Evolutionary conservation across 2,329 filamentous ascomycete species (phyloP).

Genomic region (Aspergillus luchuensis): DNA sequence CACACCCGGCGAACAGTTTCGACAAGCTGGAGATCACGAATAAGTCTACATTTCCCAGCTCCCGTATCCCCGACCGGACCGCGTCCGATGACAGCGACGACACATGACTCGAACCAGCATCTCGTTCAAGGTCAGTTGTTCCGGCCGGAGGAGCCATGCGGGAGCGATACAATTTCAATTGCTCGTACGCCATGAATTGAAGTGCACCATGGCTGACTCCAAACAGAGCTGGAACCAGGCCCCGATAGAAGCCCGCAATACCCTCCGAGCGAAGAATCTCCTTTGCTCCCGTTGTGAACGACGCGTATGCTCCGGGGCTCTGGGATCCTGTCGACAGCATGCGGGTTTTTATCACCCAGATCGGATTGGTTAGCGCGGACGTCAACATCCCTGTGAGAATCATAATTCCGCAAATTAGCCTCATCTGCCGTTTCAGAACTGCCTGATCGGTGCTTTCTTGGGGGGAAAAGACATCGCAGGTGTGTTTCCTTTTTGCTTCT

Average conservation of each 20-base stretch:
- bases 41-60: conserved; percentile 72
- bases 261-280: conserved; percentile 74
- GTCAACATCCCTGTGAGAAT: conserved; percentile 64
- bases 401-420: neutral
- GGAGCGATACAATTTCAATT: conserved; percentile 64
- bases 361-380: conserved; percentile 83
- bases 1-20: conserved; percentile 85
- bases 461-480: neutral
- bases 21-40: conserved; percentile 76
- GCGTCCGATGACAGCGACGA: conserved; percentile 27
- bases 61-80: conserved; percentile 25
- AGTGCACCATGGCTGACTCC: conserved; percentile 91
- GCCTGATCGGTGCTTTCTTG: neutral
- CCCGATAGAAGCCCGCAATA: conserved; percentile 79
- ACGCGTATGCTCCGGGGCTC: conserved; percentile 76
- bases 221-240: conserved; percentile 77
- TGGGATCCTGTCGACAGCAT: conserved; percentile 85
- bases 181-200: conserved; percentile 94
- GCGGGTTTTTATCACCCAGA: conserved; percentile 97
- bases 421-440: neutral
- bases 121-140: conserved; percentile 12
- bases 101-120: conserved; percentile 2
- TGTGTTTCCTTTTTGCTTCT: too few species aligned
- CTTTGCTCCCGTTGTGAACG: conserved; percentile 69
- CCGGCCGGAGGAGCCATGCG: conserved; percentile 33